Evolutionary conservation across 345 rosid genomes (phyloP).

Genomic region (Euphorbia peplus): DNA sequence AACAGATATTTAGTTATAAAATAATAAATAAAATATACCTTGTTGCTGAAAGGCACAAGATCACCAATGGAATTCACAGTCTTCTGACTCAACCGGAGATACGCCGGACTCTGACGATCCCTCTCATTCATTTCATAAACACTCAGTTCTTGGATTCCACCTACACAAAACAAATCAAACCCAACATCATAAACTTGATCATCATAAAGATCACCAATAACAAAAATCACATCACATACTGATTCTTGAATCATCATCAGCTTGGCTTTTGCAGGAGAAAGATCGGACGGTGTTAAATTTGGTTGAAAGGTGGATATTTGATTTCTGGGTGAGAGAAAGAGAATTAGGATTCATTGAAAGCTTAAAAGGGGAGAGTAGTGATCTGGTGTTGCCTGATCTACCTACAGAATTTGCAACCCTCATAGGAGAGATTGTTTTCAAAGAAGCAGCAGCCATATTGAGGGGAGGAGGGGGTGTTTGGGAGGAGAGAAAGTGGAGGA

Average conservation of each 20-base stretch:
- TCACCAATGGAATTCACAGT: slow-evolving; percentile 82
- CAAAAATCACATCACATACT: slow-evolving; percentile 19
- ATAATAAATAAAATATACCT: too few relatives aligned
- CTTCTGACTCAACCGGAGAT: slow-evolving; percentile 68
- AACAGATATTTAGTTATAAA: background rate
- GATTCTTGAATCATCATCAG: slow-evolving; percentile 31
- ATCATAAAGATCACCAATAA: background rate
- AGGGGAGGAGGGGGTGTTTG: background rate
- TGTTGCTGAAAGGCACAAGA: slow-evolving; percentile 87
- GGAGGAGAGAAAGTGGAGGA: background rate
- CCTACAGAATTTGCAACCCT: slow-evolving; percentile 12
- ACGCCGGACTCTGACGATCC: slow-evolving; percentile 83
- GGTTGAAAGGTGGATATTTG: background rate
- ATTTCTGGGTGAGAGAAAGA: slow-evolving; percentile 1
- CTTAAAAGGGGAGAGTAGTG: slow-evolving; percentile 16
- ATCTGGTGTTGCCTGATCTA: slow-evolving; percentile 17
- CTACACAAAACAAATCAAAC: slow-evolving; percentile 23
- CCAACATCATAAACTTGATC: too few relatives aligned
- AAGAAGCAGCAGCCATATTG: slow-evolving; percentile 39
- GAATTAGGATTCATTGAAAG: slow-evolving; percentile 16
- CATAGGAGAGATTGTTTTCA: slow-evolving; percentile 24
- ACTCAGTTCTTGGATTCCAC: slow-evolving; percentile 55
- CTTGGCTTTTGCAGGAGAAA: slow-evolving; percentile 49
- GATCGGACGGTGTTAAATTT: slow-evolving; percentile 25
- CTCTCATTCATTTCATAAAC: slow-evolving; percentile 89